A percentile compares a stretch with the other conserved stretches of the same genome.
Conservation (phyloP, 2,329 filamentous ascomycete species). For the Pseudohalonectria lignicola region DNA sequence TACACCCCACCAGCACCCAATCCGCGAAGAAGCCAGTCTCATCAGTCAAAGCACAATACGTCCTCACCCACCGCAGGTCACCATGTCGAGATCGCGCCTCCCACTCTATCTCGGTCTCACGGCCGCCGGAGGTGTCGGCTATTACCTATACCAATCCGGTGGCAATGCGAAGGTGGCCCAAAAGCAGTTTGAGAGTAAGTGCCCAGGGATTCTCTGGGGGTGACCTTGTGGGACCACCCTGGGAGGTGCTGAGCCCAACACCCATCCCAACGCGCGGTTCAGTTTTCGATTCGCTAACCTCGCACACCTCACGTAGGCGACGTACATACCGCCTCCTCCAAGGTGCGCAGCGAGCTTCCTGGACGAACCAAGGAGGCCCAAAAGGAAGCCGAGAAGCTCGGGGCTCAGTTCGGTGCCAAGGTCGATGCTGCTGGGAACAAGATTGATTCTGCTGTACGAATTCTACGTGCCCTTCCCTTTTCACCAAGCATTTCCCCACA, state of each 20-base stretch:
- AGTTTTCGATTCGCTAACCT: conserved; percentile 1
- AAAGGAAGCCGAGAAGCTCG: conserved; percentile 52
- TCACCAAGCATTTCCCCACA: background rate
- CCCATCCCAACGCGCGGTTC: no score
- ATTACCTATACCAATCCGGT: conserved; percentile 86
- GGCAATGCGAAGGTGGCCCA: conserved; percentile 73
- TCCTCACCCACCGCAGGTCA: conserved; percentile 10
- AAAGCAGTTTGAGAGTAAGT: conserved; percentile 74
- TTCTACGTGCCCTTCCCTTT: background rate
- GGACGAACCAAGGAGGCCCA: conserved; percentile 50
- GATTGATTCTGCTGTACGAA: conserved; percentile 54
- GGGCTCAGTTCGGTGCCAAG: conserved; percentile 51
- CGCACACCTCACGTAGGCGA: conserved; percentile 50
- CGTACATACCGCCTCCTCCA: conserved; percentile 55
- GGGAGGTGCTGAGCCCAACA: no score
- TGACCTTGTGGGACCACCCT: no score
- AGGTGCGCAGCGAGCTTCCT: conserved; percentile 55
- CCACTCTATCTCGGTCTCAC: conserved; percentile 46
- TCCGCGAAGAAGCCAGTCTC: background rate
- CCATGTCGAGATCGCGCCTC: conserved; percentile 34
- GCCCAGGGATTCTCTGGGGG: no score
- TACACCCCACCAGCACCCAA: background rate
- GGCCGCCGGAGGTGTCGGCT: conserved; percentile 60
- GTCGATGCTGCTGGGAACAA: no score
- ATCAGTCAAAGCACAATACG: background rate